Evolutionary conservation across 1,284 basidiomycete species (phyloP).

Genomic region (Puccinia novopanici): DNA sequence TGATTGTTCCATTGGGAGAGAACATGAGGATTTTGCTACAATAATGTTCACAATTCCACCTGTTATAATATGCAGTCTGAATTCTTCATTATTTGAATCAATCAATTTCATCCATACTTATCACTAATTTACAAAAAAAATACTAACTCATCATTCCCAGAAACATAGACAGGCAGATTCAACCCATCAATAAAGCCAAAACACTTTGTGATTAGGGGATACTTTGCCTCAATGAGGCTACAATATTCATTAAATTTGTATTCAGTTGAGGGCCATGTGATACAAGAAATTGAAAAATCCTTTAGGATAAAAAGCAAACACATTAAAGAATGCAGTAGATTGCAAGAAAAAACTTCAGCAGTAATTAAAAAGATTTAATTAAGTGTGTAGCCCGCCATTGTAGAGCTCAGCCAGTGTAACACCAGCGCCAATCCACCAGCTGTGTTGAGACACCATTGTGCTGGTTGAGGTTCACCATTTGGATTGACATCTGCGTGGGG

Average conservation of each 20-base stretch:
- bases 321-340: neutral
- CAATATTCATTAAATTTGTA: neutral
- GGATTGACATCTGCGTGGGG: too few relatives aligned
- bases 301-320: neutral
- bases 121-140: too few relatives aligned
- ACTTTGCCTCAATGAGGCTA: neutral
- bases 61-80: neutral
- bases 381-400: neutral
- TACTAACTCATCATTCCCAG: slow-evolving; percentile 12
- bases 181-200: slow-evolving; percentile 17
- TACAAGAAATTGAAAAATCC: neutral
- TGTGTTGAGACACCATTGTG: too few relatives aligned
- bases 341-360: neutral
- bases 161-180: neutral
- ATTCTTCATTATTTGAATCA: neutral
- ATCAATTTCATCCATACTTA: too few relatives aligned
- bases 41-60: neutral
- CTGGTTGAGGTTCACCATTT: too few relatives aligned
- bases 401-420: too few relatives aligned
- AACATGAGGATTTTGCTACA: neutral
- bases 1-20: slow-evolving; percentile 54
- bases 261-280: neutral
- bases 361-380: neutral
- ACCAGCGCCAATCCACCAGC: too few relatives aligned
- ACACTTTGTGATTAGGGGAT: neutral